Conservation (phyloP, 306 rosid species). For the Gynostemma pentaphyllum region DNA sequence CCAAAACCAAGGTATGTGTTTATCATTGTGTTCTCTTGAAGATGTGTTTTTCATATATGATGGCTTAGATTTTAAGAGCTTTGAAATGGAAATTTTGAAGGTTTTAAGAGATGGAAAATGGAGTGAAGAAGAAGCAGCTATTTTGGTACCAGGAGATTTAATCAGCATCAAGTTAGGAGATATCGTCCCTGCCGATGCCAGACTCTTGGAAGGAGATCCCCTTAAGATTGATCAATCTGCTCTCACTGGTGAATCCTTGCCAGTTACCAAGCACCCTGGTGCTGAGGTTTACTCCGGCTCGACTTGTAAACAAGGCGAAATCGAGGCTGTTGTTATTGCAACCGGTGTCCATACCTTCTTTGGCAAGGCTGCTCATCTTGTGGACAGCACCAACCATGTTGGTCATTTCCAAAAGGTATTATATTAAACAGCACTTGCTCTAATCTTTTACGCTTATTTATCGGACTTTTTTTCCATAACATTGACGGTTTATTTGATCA, state of each 20-base stretch:
- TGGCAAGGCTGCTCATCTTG: constrained; percentile 91
- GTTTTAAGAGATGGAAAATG: constrained; percentile 75
- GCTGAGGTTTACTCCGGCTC: constrained; percentile 81
- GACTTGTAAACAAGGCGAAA: constrained; percentile 86
- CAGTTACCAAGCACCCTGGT: constrained; percentile 63
- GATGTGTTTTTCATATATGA: no score
- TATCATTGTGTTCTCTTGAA: neutral
- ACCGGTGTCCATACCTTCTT: constrained; percentile 91
- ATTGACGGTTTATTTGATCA: neutral
- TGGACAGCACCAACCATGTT: constrained; percentile 80
- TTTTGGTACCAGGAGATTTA: constrained; percentile 82
- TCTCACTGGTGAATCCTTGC: constrained; percentile 82
- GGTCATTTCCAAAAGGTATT: constrained; percentile 86
- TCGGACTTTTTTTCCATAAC: neutral
- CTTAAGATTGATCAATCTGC: constrained; percentile 81
- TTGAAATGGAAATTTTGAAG: constrained; percentile 16
- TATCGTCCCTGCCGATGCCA: constrained; percentile 78
- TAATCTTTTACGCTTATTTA: neutral
- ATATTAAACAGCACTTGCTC: neutral
- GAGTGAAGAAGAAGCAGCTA: constrained; percentile 61
- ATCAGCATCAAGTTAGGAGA: constrained; percentile 89
- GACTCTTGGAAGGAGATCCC: constrained; percentile 79
- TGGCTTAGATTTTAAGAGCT: no score
- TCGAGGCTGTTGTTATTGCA: constrained; percentile 83
- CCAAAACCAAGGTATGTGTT: constrained; percentile 62